Percentiles rank a stretch among this genome's conserved stretches.
phyloP scores from a whole-genome alignment of 306 rosid species.

The Prosopis cineraria region DNA sequence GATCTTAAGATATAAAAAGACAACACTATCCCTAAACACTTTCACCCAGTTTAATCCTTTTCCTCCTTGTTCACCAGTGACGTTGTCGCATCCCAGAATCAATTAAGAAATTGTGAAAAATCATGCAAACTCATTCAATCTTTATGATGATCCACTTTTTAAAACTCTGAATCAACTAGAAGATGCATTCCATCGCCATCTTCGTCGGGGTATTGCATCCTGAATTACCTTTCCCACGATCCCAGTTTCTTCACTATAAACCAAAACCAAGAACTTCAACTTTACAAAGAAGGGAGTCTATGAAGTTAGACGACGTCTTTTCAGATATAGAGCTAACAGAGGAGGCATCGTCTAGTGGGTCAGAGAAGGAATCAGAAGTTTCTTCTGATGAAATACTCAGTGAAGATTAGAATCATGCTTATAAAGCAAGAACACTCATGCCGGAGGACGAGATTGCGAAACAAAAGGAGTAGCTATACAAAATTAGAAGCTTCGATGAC shows the following conservation, averaged over 20 bases:
- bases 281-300: conserved; percentile 37
- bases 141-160: too few relatives aligned
- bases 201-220: too few relatives aligned
- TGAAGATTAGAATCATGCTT: conserved; percentile 37
- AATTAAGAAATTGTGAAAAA: too few relatives aligned
- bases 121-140: too few relatives aligned
- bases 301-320: conserved; percentile 52
- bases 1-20: too few relatives aligned
- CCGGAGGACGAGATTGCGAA: conserved; percentile 43
- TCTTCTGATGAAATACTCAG: conserved; percentile 45
- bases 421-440: conserved; percentile 35
- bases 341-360: conserved; percentile 54
- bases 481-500: too few relatives aligned
- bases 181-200: too few relatives aligned
- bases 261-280: conserved; percentile 62
- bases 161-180: too few relatives aligned
- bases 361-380: conserved; percentile 60
- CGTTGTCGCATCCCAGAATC: too few relatives aligned
- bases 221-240: conserved; percentile 86
- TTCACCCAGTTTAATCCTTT: too few relatives aligned
- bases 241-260: conserved; percentile 79
- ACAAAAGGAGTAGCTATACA: conserved; percentile 32
- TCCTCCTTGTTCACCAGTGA: too few relatives aligned
- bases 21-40: too few relatives aligned
- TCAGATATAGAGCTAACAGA: conserved; percentile 66